Percentiles rank a stretch among this genome's conserved stretches.
Conservation (phyloP, 2,329 filamentous ascomycete species). For the Fusarium buharicum region DNA sequence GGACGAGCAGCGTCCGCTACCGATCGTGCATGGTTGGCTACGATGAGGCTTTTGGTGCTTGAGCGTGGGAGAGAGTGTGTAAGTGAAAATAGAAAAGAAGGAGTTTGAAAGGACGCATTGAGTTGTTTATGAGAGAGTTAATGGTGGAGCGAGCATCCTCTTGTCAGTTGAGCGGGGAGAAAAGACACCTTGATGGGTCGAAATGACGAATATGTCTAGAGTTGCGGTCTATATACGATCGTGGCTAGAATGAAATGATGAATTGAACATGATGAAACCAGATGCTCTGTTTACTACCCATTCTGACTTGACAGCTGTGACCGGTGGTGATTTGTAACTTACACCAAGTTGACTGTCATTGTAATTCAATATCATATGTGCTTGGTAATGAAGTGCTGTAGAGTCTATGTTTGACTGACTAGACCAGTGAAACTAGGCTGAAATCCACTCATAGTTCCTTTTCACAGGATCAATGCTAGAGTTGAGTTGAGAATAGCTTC, state of each 20-base stretch:
- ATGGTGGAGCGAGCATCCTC: conserved; percentile 28
- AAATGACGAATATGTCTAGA: conserved; percentile 28
- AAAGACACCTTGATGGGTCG: conserved; percentile 39
- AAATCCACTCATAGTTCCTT: conserved; percentile 1
- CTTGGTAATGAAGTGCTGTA: conserved; percentile 1
- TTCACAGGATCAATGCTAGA: neutral
- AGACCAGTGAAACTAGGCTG: neutral
- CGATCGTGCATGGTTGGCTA: conserved; percentile 79
- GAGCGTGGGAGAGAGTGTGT: conserved; percentile 2
- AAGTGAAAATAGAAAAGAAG: conserved; percentile 10
- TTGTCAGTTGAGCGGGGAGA: conserved; percentile 6
- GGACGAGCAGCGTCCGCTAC: conserved; percentile 77
- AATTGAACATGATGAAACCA: conserved; percentile 20
- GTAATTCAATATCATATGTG: neutral
- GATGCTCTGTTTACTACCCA: neutral
- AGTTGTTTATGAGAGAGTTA: conserved; percentile 16
- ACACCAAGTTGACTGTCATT: neutral
- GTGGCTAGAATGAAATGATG: conserved; percentile 22
- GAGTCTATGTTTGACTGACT: neutral
- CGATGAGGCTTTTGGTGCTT: conserved; percentile 72
- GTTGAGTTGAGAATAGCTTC: neutral
- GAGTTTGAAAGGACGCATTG: neutral
- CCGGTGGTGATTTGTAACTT: too few relatives aligned
- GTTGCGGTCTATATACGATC: neutral
- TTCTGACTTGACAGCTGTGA: neutral